phyloP scores from a whole-genome alignment of 345 rosid genomes.

The Orychophragmus violaceus region DNA sequence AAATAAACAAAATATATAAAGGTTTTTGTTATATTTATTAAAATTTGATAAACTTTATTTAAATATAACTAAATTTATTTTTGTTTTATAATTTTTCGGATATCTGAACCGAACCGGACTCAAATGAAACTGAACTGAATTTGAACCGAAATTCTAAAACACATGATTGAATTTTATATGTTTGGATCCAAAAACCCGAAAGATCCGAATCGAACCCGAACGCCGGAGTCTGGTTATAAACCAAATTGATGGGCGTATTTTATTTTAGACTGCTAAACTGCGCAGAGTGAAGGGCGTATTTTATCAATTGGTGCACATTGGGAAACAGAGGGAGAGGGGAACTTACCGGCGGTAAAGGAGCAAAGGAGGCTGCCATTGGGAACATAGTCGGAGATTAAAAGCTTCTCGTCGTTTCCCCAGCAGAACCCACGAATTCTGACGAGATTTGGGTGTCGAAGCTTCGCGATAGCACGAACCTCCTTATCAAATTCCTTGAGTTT shows the following conservation, averaged over 20 bases:
- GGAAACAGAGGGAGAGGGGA: neutral
- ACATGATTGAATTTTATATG: no score
- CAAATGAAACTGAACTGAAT: no score
- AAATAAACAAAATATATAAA: no score
- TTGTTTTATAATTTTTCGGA: no score
- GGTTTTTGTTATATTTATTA: no score
- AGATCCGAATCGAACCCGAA: no score
- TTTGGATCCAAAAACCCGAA: no score
- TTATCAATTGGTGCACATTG: neutral
- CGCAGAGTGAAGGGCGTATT: neutral
- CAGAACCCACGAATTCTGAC: conserved; percentile 68
- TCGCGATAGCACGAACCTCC: conserved; percentile 49
- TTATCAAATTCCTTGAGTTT: conserved; percentile 60
- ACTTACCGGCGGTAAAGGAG: conserved; percentile 20
- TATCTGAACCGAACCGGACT: no score
- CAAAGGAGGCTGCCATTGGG: conserved; percentile 61
- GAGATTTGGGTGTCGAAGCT: conserved; percentile 67
- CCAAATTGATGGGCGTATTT: neutral
- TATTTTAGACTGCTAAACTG: neutral
- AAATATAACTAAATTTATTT: no score
- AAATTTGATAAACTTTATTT: no score
- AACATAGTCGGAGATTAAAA: conserved; percentile 64
- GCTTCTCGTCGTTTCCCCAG: conserved; percentile 86
- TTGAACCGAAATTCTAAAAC: no score
- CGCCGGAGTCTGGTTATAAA: no score